Percentiles rank a stretch among this genome's conserved stretches.
These are phyloP conservation scores for Clathrospora elynae DNA, from an alignment of 2,329 filamentous ascomycete species.

Conservation along the genomic window DNA sequence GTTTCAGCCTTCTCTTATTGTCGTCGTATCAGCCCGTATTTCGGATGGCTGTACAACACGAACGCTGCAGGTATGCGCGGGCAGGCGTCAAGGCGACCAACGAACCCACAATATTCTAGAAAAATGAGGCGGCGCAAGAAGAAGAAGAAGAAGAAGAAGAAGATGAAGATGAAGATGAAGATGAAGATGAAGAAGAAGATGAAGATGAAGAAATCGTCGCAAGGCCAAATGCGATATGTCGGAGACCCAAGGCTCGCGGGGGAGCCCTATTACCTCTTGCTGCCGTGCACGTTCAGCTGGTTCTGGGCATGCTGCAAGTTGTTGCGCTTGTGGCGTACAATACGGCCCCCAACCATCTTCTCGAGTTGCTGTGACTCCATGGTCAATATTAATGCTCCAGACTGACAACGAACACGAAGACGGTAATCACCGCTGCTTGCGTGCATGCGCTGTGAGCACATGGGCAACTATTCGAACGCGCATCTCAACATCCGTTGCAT, in stretches of 20 bases:
- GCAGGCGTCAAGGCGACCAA: conserved; percentile 2
- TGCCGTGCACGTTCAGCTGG: conserved; percentile 15
- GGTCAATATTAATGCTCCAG: background rate
- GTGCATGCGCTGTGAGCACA: conserved; percentile 6
- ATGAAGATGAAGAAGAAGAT: background rate
- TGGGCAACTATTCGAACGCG: background rate
- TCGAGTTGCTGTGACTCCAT: conserved; percentile 5
- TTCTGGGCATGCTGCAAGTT: conserved; percentile 12
- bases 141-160: background rate
- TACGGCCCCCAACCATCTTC: conserved; percentile 13
- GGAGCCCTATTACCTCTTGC: conserved; percentile 3
- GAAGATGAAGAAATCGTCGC: background rate
- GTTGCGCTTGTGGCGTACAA: conserved; percentile 13
- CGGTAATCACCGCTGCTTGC: conserved; percentile 3
- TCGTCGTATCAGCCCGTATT: conserved; percentile 3
- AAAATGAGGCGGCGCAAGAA: background rate
- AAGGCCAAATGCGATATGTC: background rate
- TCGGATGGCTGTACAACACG: conserved; percentile 9
- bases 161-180: background rate
- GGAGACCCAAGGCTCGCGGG: conserved; percentile 6
- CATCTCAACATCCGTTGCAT: background rate
- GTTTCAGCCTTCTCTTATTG: conserved; percentile 24
- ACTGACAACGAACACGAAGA: conserved; percentile 1
- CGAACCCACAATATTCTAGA: background rate
- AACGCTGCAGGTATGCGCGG: conserved; percentile 5